Evolutionary conservation across 768 basidiomycete species (phyloP), one percentile per base, ranked within the genome.

Genomic region (Phylloporus sp.): DNA sequence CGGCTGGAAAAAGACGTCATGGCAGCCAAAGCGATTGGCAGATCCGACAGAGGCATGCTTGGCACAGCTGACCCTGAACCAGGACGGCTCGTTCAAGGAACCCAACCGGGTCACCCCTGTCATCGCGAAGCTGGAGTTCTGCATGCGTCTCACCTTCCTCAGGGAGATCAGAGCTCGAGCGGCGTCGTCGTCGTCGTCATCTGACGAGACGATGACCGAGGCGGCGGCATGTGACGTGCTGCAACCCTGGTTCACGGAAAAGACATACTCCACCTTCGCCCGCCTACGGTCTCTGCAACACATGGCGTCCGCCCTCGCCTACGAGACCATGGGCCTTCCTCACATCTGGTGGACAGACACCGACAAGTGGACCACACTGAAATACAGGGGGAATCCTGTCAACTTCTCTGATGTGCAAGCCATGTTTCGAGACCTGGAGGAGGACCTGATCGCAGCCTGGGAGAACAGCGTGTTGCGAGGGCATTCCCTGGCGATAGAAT

Each of bases 401-500:
- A 0, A n/a, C 0, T 50, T 53, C 7, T 3, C 6, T 0, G 13
- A 46, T 5, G 1, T 53, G 0, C 21, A n/a, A 0, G 1, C 1
- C 0, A 53, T 53, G 0, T 53, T 53, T 9, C 1, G 4, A 1
- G 35, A 53, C 22, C 31, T 14, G 1, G 34, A 53, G 3, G 6
- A 14, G 0, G n/a, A 21, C 3, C 40, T 53, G 0, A 3, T 50
- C 0, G 1, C 5, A 0, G 3, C 2, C 1, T 53, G 44, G 56
- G 52, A 65, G 9, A 29, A 56, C 1, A 44, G 54, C 3, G 40
- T 69, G 0, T 6, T 65, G 4, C 9, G 55, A 0, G 53, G 53
- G 0, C 26, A 58, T 0, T 13, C 28, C 1, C 11, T 67, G 0
- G 22, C 41, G 0, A 45, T 53, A 2, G 9, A 48, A 5, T 62